A percentile compares a stretch with the other conserved stretches of the same genome.
phyloP scores from a whole-genome alignment of 768 basidiomycete species.

The Leccinellum rugosiceps region DNA sequence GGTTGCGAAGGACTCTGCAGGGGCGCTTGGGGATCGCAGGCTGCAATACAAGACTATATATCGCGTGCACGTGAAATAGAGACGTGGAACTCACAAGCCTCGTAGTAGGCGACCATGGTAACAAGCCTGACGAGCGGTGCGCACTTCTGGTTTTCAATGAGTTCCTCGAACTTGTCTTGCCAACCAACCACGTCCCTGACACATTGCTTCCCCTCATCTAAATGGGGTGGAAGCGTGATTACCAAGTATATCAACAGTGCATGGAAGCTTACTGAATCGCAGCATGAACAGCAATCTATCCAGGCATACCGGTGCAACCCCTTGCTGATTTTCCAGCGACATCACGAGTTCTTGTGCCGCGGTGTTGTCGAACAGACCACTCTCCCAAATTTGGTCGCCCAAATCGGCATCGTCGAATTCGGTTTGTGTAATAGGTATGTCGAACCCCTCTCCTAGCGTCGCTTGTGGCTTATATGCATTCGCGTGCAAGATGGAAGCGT shows the following conservation, averaged over 20 bases:
- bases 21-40: not conserved
- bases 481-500: constrained; percentile 22
- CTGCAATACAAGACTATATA: not conserved
- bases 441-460: constrained; percentile 22
- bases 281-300: constrained; percentile 21
- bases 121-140: constrained; percentile 20
- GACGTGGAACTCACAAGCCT: constrained; percentile 13
- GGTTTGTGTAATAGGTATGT: constrained; percentile 11
- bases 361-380: constrained; percentile 18
- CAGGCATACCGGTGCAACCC: constrained; percentile 18
- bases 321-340: constrained; percentile 10
- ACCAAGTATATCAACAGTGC: not conserved
- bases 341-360: constrained; percentile 13
- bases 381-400: constrained; percentile 17
- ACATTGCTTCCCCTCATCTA: constrained; percentile 22
- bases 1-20: not conserved
- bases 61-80: not conserved
- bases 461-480: constrained; percentile 20
- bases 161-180: constrained; percentile 6
- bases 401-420: constrained; percentile 4
- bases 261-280: constrained; percentile 14
- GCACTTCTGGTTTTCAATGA: constrained; percentile 12
- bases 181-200: constrained; percentile 14
- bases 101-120: constrained; percentile 21
- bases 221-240: not conserved